Base-by-base conservation (phyloP, 257 asterid genomes). In the Jaltomata sinuosa region DNA sequence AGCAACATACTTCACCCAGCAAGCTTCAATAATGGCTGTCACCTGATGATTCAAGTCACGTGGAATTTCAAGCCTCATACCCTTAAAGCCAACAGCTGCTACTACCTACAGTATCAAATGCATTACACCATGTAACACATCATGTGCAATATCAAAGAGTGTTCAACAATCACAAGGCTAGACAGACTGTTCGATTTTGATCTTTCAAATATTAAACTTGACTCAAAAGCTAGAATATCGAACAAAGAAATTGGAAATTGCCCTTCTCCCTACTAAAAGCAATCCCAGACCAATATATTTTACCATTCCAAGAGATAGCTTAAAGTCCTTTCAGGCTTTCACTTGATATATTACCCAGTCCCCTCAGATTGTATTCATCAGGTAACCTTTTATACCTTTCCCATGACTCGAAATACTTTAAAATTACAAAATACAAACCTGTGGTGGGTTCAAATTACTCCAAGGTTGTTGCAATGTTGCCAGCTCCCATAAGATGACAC, bases 401-500 rank as follows among this genome's bases (percentile, higher is more conserved):
- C 22, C 19, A 15, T 67, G 14, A 67, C 76, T 16, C 32, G 42
- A 67, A 67, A 67, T 15, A 67, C 27, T 47, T 79, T 42, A 50
- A 31, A 80, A 22, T 80, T 34, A 53, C 31, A 31, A 85, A 82
- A 42, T 81, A 89, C 94, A 84, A 91, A 96, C 99, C 99, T 96
- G 98, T 22, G 98, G 95, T 7, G 98, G 92, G 85, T 92, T 96
- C 86, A 96, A 90, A 88, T 89, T 91, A 83, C 90, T 90, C 98
- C 99, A 96, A 21, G 99, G 99, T 84, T 89, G 98, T 85, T 92
- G 97, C 87, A 96, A 53, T 1, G 99, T 96, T 7, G 91, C 92
- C 86, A 96, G 90, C 93, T 94, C 98, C 99, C 99, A 96, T 79
- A 96, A 90, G 84, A 96, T 94, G 81, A 96, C 94, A 69, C 99